Evolutionary conservation across 352 stramenopile genomes (phyloP).

Genomic region (Phytophthora fragariae): DNA sequence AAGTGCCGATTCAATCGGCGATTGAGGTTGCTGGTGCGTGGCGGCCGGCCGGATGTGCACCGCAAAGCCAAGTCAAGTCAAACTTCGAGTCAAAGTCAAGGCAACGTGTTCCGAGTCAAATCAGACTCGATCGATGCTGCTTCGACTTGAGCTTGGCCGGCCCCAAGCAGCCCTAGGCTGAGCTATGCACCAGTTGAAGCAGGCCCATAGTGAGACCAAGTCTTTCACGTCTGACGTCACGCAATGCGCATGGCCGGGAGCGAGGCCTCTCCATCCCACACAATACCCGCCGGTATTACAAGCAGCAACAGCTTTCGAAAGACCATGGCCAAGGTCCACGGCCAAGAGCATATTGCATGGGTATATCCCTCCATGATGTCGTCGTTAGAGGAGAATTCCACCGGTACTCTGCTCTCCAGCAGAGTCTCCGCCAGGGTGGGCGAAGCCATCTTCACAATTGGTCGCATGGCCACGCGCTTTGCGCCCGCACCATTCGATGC

Average conservation of each 20-base stretch:
- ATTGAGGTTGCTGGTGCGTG: conserved; percentile 2
- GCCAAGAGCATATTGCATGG: too few species aligned
- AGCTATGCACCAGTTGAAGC: conserved; percentile 32
- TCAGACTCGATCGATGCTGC: conserved; percentile 14
- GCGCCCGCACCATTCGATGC: conserved; percentile 14
- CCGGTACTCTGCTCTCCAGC: background rate
- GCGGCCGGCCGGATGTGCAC: background rate
- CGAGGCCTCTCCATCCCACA: conserved; percentile 20
- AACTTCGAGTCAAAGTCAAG: background rate
- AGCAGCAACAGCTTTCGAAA: conserved; percentile 10
- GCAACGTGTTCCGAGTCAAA: conserved; percentile 1
- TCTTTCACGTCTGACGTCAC: background rate
- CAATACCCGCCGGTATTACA: conserved; percentile 12
- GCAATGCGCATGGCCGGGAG: conserved; percentile 16
- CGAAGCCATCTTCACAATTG: conserved; percentile 18
- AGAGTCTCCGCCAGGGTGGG: background rate
- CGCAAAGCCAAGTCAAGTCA: background rate
- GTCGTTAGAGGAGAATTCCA: too few species aligned
- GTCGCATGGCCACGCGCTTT: conserved; percentile 14
- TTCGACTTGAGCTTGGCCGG: conserved; percentile 7
- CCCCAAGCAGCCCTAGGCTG: conserved; percentile 21
- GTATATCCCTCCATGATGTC: too few species aligned
- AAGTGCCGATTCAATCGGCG: conserved; percentile 9
- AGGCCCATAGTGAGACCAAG: conserved; percentile 14
- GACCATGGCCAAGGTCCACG: background rate